A percentile compares a stretch with the other conserved stretches of the same genome.
These are phyloP conservation scores for Begonia masoniana DNA, from an alignment of 306 rosid genomes.

Conservation along the genomic window DNA sequence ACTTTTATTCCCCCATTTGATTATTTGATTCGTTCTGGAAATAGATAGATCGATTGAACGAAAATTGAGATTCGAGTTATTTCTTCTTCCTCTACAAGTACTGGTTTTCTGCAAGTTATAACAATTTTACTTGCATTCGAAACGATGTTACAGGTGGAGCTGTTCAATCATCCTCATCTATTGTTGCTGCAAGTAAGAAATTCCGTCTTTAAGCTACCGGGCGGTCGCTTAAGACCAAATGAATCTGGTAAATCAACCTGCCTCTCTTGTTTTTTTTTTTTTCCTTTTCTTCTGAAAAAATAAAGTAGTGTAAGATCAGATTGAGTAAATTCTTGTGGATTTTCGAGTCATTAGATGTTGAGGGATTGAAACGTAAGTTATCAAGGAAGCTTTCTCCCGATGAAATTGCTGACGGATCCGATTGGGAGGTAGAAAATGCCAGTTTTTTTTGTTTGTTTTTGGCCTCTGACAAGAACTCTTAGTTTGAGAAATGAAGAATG, in stretches of 20 bases:
- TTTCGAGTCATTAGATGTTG: constrained; percentile 37
- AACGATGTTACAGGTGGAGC: constrained; percentile 48
- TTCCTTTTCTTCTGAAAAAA: not conserved
- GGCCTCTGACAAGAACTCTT: not conserved
- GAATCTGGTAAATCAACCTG: constrained; percentile 52
- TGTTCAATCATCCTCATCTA: constrained; percentile 88
- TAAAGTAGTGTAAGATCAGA: not conserved
- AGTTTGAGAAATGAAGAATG: not conserved
- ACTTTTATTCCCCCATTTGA: too few species aligned
- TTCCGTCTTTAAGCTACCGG: constrained; percentile 69
- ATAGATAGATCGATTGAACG: too few species aligned
- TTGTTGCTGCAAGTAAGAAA: constrained; percentile 65
- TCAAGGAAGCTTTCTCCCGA: constrained; percentile 47
- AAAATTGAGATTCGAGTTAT: too few species aligned
- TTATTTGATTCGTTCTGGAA: too few species aligned
- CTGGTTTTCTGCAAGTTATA: too few species aligned
- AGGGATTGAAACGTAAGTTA: constrained; percentile 72
- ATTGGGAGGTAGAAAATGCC: constrained; percentile 60
- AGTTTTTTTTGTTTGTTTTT: not conserved
- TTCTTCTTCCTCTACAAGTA: too few species aligned
- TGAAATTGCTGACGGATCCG: constrained; percentile 37
- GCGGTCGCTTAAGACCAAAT: constrained; percentile 77
- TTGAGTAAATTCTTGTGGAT: not conserved
- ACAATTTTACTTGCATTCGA: not conserved
- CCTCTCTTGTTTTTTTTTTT: too few species aligned